Evolutionary conservation across 1,139 yeast species (phyloP).

Genomic region (Kazachstania sp.): DNA sequence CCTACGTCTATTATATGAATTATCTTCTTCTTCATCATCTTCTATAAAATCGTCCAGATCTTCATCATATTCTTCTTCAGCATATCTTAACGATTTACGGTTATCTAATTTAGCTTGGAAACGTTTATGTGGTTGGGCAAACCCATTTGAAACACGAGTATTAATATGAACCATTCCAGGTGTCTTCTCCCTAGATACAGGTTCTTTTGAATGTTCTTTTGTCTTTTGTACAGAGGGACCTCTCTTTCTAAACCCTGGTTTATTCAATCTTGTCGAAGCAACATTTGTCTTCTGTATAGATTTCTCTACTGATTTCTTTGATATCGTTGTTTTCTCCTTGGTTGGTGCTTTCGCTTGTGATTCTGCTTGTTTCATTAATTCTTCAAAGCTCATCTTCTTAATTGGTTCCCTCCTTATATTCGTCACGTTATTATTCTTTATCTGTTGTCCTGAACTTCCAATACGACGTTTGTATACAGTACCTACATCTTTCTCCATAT

Average conservation of each 20-base stretch:
- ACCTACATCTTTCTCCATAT: conserved; percentile 13
- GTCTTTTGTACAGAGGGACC: background rate
- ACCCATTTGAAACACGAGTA: background rate
- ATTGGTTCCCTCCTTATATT: conserved; percentile 14
- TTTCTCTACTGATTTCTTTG: conserved; percentile 32
- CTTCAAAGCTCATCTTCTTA: conserved; percentile 54
- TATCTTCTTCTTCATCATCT: conserved; percentile 46
- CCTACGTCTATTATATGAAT: conserved; percentile 8
- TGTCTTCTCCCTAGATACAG: conserved; percentile 1
- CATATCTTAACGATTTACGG: background rate
- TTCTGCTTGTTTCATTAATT: conserved; percentile 66
- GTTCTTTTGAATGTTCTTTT: background rate
- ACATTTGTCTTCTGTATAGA: conserved; percentile 3
- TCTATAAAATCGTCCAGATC: conserved; percentile 45
- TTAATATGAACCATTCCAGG: background rate
- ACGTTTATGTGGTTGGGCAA: conserved; percentile 6
- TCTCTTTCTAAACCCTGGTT: conserved; percentile 13
- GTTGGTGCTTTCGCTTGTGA: background rate
- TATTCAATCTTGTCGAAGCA: conserved; percentile 3
- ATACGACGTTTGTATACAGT: conserved; percentile 17
- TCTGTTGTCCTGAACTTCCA: conserved; percentile 7
- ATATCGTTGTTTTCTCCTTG: background rate
- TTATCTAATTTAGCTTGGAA: background rate
- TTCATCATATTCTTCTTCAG: background rate
- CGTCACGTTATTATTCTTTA: conserved; percentile 7